Evolutionary conservation across 345 rosid genomes (phyloP).

Genomic region (Nephelium lappaceum): DNA sequence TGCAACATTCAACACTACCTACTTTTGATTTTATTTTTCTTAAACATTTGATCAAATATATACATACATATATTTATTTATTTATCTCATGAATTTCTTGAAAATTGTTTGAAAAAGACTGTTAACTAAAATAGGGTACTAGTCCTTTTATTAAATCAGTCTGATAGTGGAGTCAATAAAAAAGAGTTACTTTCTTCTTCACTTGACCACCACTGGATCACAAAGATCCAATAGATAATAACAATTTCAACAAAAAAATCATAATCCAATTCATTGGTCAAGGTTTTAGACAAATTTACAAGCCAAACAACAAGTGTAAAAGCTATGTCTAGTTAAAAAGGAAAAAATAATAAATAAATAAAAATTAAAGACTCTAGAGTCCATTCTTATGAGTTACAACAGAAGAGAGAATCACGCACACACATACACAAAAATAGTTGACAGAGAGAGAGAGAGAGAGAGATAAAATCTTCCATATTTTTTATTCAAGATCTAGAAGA

Average conservation of each 20-base stretch:
- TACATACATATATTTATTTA: no score
- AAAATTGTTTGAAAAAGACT: not conserved
- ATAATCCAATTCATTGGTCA: not conserved
- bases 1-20: no score
- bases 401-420: not conserved
- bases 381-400: slow-evolving; percentile 17
- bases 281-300: slow-evolving; percentile 6
- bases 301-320: not conserved
- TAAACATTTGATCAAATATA: not conserved
- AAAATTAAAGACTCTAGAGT: slow-evolving; percentile 23
- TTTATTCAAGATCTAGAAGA: slow-evolving; percentile 13
- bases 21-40: not conserved
- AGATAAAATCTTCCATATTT: not conserved
- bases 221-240: not conserved
- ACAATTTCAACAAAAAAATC: not conserved
- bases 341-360: not conserved
- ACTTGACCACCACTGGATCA: slow-evolving; percentile 7
- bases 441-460: not conserved
- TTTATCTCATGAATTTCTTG: not conserved
- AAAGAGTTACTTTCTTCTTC: not conserved
- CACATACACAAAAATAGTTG: not conserved
- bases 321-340: not conserved
- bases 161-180: no score
- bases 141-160: no score
- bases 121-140: not conserved